Evolutionary conservation across 768 basidiomycete genomes (phyloP), one percentile per base, ranked within the genome.

Genomic region (Polyporus arcularius): DNA sequence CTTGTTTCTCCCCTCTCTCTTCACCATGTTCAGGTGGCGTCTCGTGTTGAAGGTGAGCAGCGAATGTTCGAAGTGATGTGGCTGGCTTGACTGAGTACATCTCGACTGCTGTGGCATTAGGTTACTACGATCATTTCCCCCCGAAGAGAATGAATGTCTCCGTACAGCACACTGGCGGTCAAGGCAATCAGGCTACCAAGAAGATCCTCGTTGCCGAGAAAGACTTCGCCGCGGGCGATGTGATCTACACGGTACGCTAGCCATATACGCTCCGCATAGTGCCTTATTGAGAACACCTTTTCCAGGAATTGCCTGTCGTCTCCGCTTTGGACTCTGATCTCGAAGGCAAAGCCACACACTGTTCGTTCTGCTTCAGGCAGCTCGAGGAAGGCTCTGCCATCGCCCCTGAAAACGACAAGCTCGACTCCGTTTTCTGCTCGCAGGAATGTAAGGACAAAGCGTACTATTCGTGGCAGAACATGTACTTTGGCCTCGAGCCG

Each of bases 61-160:
- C 45, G 58, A 53, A 61, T 62, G 51, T 38, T 50, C 49, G 58
- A 55, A 55, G 41, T 41, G 50, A 46, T 47, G 38, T 35, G 35
- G 11, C 50, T 46, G 42, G 53, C 43, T 57, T 53, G 61, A 61
- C 71, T 69, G 60, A 73, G 70, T 57, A 51, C 21, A 38, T 53
- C 16, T 45, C 65, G 70, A 57, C 69, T 65, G 35, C 31, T 52
- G 59, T 53, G 31, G 16, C 35, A 67, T 63, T 73, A 92, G 92
- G 86, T 58, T 94, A 93, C 72, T 92, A 88, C 70, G 76, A 89
- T 42, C 72, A 72, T 58, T 94, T 94, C 79, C 92, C 92, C n/a
- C 84, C 85, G 32, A 85, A 85, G 71, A 78, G 76, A 31, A 85
- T 80, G 78, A 88, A 89, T 67, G 89, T 92, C 41, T 75, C 80